phyloP scores from a whole-genome alignment of 176 grass and related monocot genomes.

The Lolium perenne region DNA sequence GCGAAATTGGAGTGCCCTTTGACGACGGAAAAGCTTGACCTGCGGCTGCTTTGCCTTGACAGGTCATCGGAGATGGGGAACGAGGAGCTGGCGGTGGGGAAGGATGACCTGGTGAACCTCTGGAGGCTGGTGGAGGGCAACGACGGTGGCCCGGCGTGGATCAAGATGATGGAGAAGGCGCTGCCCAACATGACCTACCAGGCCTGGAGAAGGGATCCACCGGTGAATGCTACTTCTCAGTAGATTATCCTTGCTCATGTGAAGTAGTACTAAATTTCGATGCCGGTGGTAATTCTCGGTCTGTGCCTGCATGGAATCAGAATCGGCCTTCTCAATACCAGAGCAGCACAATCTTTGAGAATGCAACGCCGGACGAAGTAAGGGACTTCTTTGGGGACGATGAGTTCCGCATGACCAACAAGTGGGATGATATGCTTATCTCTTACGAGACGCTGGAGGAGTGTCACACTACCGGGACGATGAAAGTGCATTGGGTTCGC shows the following conservation, averaged over 20 bases:
- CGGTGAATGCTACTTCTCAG: slow-evolving; percentile 41
- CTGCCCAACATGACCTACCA: slow-evolving; percentile 71
- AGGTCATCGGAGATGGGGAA: slow-evolving; percentile 54
- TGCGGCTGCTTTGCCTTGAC: slow-evolving; percentile 26
- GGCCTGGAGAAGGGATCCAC: slow-evolving; percentile 85
- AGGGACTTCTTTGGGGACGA: slow-evolving; percentile 88
- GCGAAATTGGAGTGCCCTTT: slow-evolving; percentile 25
- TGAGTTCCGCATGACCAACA: slow-evolving; percentile 82
- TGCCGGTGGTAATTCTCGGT: background rate
- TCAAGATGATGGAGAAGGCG: slow-evolving; percentile 83
- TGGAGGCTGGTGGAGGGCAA: slow-evolving; percentile 72
- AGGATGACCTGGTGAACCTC: slow-evolving; percentile 69
- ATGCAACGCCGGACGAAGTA: slow-evolving; percentile 76
- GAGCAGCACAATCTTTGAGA: slow-evolving; percentile 78
- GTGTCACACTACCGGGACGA: slow-evolving; percentile 68
- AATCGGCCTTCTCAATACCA: slow-evolving; percentile 68
- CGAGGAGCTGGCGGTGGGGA: slow-evolving; percentile 61
- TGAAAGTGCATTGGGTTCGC: slow-evolving; percentile 88
- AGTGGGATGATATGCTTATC: slow-evolving; percentile 96
- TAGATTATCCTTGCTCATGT: slow-evolving; percentile 8
- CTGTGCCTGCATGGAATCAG: slow-evolving; percentile 46
- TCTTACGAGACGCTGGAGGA: slow-evolving; percentile 68
- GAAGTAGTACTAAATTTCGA: background rate
- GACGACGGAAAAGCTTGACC: slow-evolving; percentile 12
- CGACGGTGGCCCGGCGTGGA: slow-evolving; percentile 75